Conservation (phyloP, 352 stramenopile species). For the Pythium scleroteichum region DNA sequence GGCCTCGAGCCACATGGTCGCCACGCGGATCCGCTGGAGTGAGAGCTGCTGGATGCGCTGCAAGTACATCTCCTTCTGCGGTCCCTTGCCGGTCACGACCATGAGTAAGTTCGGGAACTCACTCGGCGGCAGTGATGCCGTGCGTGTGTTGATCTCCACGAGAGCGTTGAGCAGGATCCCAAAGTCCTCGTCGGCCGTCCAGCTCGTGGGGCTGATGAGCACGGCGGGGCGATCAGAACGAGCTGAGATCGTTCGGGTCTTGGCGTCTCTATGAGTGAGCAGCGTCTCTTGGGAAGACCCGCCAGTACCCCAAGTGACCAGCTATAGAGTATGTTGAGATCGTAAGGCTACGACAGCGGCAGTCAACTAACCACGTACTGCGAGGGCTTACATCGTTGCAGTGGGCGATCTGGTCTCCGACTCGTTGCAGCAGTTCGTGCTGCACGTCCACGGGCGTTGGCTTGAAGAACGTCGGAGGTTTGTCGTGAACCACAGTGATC, state of each 20-base stretch:
- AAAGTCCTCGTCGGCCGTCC: slow-evolving; percentile 99
- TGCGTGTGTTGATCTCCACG: slow-evolving; percentile 62
- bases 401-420: slow-evolving; percentile 68
- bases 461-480: slow-evolving; percentile 93
- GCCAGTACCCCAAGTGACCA: slow-evolving; percentile 18
- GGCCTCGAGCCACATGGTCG: slow-evolving; percentile 97
- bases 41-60: slow-evolving; percentile 68
- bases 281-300: slow-evolving; percentile 50
- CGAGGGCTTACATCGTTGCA: slow-evolving; percentile 64
- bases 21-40: slow-evolving; percentile 81
- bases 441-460: slow-evolving; percentile 77
- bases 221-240: slow-evolving; percentile 65
- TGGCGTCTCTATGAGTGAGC: slow-evolving; percentile 46
- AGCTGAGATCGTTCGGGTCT: slow-evolving; percentile 29
- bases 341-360: not conserved
- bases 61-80: slow-evolving; percentile 92
- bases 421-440: slow-evolving; percentile 90
- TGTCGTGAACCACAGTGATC: slow-evolving; percentile 93
- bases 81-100: slow-evolving; percentile 98
- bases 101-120: slow-evolving; percentile 88
- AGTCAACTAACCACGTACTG: not conserved
- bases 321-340: slow-evolving; percentile 3
- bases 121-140: slow-evolving; percentile 31
- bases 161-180: slow-evolving; percentile 95
- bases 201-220: slow-evolving; percentile 96